Evolutionary conservation across 23 red algal species (phyloP), one percentile per base, ranked within the genome.

Genomic region (Gracilaria domingensis): DNA sequence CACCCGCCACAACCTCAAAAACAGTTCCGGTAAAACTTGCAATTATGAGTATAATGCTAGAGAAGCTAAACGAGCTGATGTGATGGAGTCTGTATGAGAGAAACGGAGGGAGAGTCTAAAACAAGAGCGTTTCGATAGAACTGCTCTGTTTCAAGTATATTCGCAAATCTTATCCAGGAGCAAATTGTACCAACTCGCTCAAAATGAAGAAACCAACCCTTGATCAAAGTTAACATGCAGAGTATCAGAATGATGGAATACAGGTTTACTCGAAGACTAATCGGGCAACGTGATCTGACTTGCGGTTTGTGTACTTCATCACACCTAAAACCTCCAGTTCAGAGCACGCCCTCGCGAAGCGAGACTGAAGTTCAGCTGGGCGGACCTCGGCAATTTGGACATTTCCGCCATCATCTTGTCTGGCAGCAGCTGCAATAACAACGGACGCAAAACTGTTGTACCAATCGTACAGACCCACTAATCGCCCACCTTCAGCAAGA

Each of bases 391-490:
- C 40, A 7, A 80, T 73, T 8, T 71, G 12, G 37, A 86, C 38
- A 2, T 86, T 74, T 56, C 82, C 82, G 1, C 53, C 51, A 42
- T 61, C 30, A 65, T 80, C 54, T 29, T 57, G 53, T 54, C 44
- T 50, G 23, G 32, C 39, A 18, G 70, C 53, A 61, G 29, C 71
- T 25, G 71, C 85, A 59, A 69, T 56, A 20, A 36, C 25, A 23
- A 89, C 34, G 25, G 85, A 73, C 21, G 85, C 62, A 80, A 89
- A 89, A 11, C 33, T 60, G 71, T 89, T 76, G 38, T 89, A 89
- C 85, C 85, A 89, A 69, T 89, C 85, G 35, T 89, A 89, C 40
- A 89, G 67, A 60, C 67, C 75, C n/a, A 73, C 67, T 57, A 89
- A 35, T 29, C 85, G 67, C 12, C 85, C 85, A 23, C 85, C 85